Base-by-base conservation (phyloP, 2,329 filamentous ascomycete genomes). In the Dissoconium aciculare region DNA sequence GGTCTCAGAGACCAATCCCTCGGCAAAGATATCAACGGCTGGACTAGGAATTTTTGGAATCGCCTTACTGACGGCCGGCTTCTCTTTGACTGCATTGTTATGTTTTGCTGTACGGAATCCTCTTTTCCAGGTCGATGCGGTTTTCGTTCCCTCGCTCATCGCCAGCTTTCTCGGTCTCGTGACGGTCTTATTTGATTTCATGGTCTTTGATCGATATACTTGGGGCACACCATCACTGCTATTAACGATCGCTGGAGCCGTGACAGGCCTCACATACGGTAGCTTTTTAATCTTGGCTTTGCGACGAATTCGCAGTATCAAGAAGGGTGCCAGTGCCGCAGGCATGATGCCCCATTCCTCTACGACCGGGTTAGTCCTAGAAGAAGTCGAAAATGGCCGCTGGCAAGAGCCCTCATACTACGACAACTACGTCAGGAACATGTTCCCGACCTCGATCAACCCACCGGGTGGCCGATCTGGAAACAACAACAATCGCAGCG, bases 181-280 rank as follows among this genome's bases (percentile, higher is more conserved):
- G 26, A 63, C 61, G 3, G 52, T 64, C 15, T 50, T 59, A 27
- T 67, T 64, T 51, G 55, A 57, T 43, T 63, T 66, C 45, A 42
- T 60, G 16, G 50, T 58, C 26, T 58, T 54, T 31, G 45, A 33
- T 10, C 43, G 54, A 29, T 61, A 59, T 37, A 19, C 33, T n/a
- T 65, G 59, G 57, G 56, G 53, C 31, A 54, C 50, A 11, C 49
- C 56, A n/a, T 55, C 60, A 14, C 55, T 63, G n/a, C 50, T 56
- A 24, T 52, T 54, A 23, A 57, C 59, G 16, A 37, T 53, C 16
- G 59, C 57, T 4, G 46, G 43, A 8, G 52, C 53, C 32, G 37
- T 54, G 16, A 54, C 55, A 16, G 59, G 56, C 11, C 37, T 59
- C 19, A 36, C 58, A 11, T 67, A 66, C 35, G 49, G 46, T 23